These are phyloP conservation scores for Phanerodontia chrysosporium DNA, from an alignment of 768 basidiomycete genomes.

Conservation along the genomic window DNA sequence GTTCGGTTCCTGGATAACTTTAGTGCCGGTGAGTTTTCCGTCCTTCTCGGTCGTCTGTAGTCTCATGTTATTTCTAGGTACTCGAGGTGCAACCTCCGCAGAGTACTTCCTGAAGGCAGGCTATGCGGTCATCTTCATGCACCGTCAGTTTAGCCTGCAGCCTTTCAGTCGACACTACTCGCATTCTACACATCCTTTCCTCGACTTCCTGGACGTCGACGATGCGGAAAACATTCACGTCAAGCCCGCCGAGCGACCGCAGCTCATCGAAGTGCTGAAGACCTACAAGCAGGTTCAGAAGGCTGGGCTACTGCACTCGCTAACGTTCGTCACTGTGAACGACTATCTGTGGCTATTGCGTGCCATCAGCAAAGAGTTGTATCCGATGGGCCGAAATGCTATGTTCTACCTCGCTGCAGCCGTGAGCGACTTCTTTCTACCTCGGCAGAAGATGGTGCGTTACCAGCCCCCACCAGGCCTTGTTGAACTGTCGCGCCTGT, in stretches of 20 bases:
- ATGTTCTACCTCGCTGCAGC: slow-evolving; percentile 98
- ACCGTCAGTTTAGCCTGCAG: slow-evolving; percentile 94
- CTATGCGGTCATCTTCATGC: slow-evolving; percentile 99
- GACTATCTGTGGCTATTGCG: slow-evolving; percentile 93
- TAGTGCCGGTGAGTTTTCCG: slow-evolving; percentile 71
- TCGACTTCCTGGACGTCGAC: slow-evolving; percentile 85
- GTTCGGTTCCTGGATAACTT: slow-evolving; percentile 99
- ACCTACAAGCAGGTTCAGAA: slow-evolving; percentile 79
- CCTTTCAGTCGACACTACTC: slow-evolving; percentile 98
- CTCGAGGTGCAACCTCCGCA: slow-evolving; percentile 94
- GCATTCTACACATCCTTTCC: slow-evolving; percentile 95
- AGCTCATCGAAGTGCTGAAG: slow-evolving; percentile 68
- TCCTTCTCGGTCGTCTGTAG: neutral
- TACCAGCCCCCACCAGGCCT: no score
- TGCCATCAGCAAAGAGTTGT: slow-evolving; percentile 76
- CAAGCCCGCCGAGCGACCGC: slow-evolving; percentile 54
- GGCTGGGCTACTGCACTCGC: slow-evolving; percentile 70
- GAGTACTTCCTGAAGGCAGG: slow-evolving; percentile 94
- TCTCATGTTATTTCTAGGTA: slow-evolving; percentile 49
- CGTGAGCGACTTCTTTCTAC: slow-evolving; percentile 97
- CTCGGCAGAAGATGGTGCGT: slow-evolving; percentile 83
- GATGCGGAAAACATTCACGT: slow-evolving; percentile 55
- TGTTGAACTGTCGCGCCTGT: no score
- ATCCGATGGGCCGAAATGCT: slow-evolving; percentile 58
- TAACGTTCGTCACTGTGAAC: slow-evolving; percentile 91